Evolutionary conservation across 2,329 filamentous ascomycete species (phyloP).

Genomic region (Neurospora sp.): DNA sequence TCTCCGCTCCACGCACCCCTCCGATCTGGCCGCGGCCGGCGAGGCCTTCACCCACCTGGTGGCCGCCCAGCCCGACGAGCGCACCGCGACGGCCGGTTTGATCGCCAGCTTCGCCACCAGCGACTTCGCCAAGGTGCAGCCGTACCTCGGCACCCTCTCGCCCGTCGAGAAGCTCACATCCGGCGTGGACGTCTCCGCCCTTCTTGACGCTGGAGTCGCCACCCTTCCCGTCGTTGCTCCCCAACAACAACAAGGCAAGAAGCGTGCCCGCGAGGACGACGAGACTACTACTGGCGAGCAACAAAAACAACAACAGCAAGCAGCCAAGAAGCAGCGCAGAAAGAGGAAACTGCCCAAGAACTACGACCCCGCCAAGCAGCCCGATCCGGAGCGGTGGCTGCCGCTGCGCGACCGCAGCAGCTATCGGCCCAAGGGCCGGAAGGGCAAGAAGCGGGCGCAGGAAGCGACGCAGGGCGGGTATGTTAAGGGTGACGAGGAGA

Average conservation of each 20-base stretch:
- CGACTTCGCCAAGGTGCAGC: conserved; percentile 44
- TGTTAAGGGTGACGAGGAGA: conserved; percentile 59
- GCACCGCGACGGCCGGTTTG: conserved; percentile 67
- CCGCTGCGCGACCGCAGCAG: conserved; percentile 80
- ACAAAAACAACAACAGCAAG: conserved; percentile 15
- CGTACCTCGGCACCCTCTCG: conserved; percentile 47
- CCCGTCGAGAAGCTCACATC: conserved; percentile 51
- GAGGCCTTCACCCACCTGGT: conserved; percentile 71
- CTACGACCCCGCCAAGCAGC: conserved; percentile 65
- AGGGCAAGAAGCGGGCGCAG: conserved; percentile 73
- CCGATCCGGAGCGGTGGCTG: conserved; percentile 88
- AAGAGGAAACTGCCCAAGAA: conserved; percentile 56
- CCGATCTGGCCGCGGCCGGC: conserved; percentile 60
- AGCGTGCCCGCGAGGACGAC: conserved; percentile 30
- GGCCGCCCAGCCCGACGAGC: conserved; percentile 54
- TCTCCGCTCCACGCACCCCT: conserved; percentile 59
- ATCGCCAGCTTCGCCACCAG: conserved; percentile 67
- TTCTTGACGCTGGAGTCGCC: conserved; percentile 59
- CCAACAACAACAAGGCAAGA: conserved; percentile 29
- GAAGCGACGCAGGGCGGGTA: conserved; percentile 79
- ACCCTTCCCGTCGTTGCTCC: conserved; percentile 27
- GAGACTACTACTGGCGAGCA: conserved; percentile 27
- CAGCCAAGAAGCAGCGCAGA: conserved; percentile 42
- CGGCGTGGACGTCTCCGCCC: conserved; percentile 45
- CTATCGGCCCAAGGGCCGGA: conserved; percentile 84